Evolutionary conservation across 352 stramenopile genomes (phyloP).

Genomic region (Phytophthora citricola): DNA sequence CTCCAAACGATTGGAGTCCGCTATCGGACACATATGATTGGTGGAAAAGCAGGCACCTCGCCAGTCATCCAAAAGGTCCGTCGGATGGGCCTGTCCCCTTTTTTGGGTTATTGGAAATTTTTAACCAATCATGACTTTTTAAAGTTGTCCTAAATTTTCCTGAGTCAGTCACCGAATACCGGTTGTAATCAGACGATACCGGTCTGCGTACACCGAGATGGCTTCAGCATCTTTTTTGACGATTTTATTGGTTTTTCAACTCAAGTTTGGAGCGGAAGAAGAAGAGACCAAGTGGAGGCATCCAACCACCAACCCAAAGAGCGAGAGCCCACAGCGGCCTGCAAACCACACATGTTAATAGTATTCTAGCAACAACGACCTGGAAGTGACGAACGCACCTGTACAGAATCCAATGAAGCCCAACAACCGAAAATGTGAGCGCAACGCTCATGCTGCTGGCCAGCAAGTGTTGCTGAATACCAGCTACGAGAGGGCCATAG

Average conservation of each 20-base stretch:
- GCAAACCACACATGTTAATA: background rate
- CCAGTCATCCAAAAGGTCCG: too few relatives aligned
- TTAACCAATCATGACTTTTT: too few relatives aligned
- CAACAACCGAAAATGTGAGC: conserved; percentile 58
- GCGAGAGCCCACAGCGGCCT: conserved; percentile 63
- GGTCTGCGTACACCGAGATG: too few relatives aligned
- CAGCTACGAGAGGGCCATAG: conserved; percentile 35
- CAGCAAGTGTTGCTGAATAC: conserved; percentile 59
- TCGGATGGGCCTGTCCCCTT: too few relatives aligned
- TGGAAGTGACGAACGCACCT: conserved; percentile 33
- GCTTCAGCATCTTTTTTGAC: too few relatives aligned
- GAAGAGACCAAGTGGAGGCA: conserved; percentile 38
- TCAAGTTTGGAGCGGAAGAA: conserved; percentile 30
- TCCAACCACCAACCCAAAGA: conserved; percentile 39
- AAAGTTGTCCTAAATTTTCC: too few relatives aligned
- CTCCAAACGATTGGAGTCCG: conserved; percentile 60
- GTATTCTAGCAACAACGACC: too few relatives aligned
- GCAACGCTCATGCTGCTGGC: conserved; percentile 50
- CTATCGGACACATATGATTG: conserved; percentile 33
- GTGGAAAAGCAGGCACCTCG: conserved; percentile 17
- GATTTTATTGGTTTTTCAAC: conserved; percentile 43
- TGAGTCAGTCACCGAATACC: background rate
- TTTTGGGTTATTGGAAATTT: too few relatives aligned
- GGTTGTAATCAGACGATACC: conserved; percentile 4
- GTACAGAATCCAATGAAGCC: conserved; percentile 57